Evolutionary conservation across 148 eudicot genomes (phyloP), one percentile per base, ranked within the genome.

Genomic region (Heliosperma pusillum): DNA sequence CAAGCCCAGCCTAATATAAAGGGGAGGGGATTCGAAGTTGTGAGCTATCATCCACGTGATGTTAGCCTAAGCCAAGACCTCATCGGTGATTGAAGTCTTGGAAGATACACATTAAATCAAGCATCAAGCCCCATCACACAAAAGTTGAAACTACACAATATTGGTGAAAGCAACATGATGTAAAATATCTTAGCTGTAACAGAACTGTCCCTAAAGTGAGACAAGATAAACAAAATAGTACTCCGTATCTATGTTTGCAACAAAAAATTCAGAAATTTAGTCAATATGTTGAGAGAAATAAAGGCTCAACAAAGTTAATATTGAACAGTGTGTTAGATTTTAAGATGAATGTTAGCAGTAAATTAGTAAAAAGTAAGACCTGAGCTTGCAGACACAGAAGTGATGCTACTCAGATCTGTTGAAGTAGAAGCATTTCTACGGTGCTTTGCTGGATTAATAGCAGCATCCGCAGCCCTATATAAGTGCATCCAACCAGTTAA

Each of bases 391-490:
- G 89, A 80, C 79, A 88, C 76, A 73, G 89, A 82, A 74, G 84
- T 81, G 42, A 82, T 62, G 80, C 83, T 74, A 78, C 87, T 85
- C 86, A 87, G 25, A 83, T 93, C 98, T 47, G 89, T 76, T 80
- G 91, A 81, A 50, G 85, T 74, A 63, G 95, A 87, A 69, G 88
- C 82, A 74, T 78, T 82, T 81, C 94, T 86, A 59, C 89, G 94
- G 78, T 79, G 92, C 82, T 78, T 91, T 72, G 83, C 69, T 67
- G 89, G 78, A 66, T 70, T 75, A 75, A 71, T 80, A 57, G 78
- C 81, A 73, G 74, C 86, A 79, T 89, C 97, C 62, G 70, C 77
- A 78, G 80, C 74, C 88, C 96, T 90, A 82, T 60, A 16, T 57
- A 55, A 69, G 74, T 42, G 45, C 47, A 61, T 20, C 59, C 33